These are phyloP conservation scores for Cytospora chrysosperma DNA, from an alignment of 2,329 filamentous ascomycete genomes.

Conservation along the genomic window DNA sequence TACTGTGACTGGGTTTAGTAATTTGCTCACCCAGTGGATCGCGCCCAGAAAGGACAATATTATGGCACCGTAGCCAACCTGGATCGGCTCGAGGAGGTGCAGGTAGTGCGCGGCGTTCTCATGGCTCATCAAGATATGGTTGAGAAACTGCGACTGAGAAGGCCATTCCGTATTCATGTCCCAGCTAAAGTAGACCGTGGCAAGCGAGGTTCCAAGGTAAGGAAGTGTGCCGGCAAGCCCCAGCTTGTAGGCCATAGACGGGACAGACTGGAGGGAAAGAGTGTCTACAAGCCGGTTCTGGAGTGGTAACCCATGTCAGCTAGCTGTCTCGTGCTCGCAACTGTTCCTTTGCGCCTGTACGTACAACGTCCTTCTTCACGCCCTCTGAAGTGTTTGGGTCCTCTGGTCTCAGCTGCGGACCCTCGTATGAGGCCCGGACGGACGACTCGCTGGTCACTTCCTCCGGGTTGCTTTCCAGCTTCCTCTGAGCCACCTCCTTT, in stretches of 20 bases:
- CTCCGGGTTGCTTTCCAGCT: conserved; percentile 59
- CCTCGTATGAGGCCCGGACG: conserved; percentile 50
- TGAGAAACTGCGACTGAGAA: conserved; percentile 59
- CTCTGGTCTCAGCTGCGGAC: conserved; percentile 14
- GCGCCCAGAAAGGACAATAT: conserved; percentile 94
- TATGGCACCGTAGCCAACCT: conserved; percentile 87
- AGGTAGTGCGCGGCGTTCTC: conserved; percentile 72
- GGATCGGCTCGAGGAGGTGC: conserved; percentile 76
- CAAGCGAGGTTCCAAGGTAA: conserved; percentile 79
- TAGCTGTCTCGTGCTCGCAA: no score
- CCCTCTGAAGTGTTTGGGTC: conserved; percentile 34
- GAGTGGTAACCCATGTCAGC: not conserved
- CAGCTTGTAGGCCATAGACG: conserved; percentile 65
- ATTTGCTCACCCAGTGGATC: conserved; percentile 69
- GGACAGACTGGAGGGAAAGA: conserved; percentile 63
- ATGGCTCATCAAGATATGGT: conserved; percentile 65
- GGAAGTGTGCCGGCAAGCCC: conserved; percentile 79
- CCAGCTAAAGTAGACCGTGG: conserved; percentile 80
- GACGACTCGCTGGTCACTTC: conserved; percentile 59
- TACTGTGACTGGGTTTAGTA: no score
- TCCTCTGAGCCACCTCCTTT: conserved; percentile 50
- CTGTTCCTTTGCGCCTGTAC: conserved; percentile 26
- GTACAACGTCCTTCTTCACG: conserved; percentile 55
- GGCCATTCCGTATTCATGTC: conserved; percentile 70
- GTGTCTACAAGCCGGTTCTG: conserved; percentile 68